Evolutionary conservation across 2,329 filamentous ascomycete species (phyloP).

Genomic region (Aspergillus unguis): DNA sequence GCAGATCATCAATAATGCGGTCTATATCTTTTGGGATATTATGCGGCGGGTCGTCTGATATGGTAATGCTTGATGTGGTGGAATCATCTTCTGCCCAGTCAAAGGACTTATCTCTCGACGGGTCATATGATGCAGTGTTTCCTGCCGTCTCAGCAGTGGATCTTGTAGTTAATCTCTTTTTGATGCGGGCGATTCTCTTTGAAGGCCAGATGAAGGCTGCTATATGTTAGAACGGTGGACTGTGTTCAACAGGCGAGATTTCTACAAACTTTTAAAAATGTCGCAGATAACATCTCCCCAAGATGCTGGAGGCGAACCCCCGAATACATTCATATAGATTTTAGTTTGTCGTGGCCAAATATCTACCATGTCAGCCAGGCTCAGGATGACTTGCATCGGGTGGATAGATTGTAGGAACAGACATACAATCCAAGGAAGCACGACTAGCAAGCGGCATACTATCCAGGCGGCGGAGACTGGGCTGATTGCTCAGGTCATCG

Average conservation of each 20-base stretch:
- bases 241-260: no score
- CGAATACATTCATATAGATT: no score
- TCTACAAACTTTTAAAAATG: no score
- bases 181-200: not conserved
- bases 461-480: slow-evolving; percentile 8
- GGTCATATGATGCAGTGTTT: slow-evolving; percentile 3
- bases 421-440: slow-evolving; percentile 15
- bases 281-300: no score
- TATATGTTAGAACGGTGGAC: no score
- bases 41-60: not conserved
- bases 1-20: slow-evolving; percentile 14
- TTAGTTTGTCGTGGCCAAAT: not conserved
- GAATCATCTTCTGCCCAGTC: slow-evolving; percentile 3
- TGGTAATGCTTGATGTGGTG: not conserved
- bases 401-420: not conserved
- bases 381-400: no score
- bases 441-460: slow-evolving; percentile 11
- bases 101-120: slow-evolving; percentile 5
- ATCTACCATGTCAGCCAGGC: slow-evolving; percentile 8
- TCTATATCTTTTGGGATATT: not conserved
- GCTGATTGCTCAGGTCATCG: not conserved
- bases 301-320: no score
- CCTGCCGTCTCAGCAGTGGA: not conserved
- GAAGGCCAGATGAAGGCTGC: slow-evolving; percentile 1
- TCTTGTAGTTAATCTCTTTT: not conserved